Percentiles rank a stretch among this genome's conserved stretches.
Evolutionary conservation across 208 protist genomes (phyloP).

Genomic region (Crithidia mellificae): DNA sequence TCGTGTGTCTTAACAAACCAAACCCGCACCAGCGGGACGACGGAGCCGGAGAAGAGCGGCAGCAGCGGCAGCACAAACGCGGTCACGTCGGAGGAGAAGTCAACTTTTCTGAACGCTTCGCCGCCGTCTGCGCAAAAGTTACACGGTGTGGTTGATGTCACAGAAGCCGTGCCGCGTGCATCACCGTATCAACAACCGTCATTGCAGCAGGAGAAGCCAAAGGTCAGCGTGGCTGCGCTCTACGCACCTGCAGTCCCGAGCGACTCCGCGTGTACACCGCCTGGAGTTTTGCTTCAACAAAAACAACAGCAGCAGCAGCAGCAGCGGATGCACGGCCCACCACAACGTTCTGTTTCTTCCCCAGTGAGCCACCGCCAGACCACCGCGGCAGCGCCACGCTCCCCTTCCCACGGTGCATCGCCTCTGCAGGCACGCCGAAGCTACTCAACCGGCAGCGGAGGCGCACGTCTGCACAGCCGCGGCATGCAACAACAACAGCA

Average conservation of each 20-base stretch:
- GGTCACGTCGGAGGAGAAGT: background rate
- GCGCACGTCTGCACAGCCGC: too few relatives aligned
- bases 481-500: slow-evolving; percentile 14
- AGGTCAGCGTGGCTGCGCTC: too few relatives aligned
- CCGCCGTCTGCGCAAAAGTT: background rate
- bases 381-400: background rate
- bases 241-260: too few relatives aligned
- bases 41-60: background rate
- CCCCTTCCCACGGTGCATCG: background rate
- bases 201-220: too few relatives aligned
- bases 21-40: slow-evolving; percentile 6
- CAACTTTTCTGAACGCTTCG: background rate
- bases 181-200: too few relatives aligned
- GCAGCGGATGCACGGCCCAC: background rate
- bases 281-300: too few relatives aligned
- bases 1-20: slow-evolving; percentile 3
- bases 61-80: too few relatives aligned
- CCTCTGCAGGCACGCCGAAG: slow-evolving; percentile 7
- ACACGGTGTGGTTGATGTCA: background rate
- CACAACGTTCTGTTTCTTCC: background rate
- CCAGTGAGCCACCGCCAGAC: background rate
- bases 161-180: background rate
- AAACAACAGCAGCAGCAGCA: background rate
- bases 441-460: slow-evolving; percentile 13
- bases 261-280: too few relatives aligned